Conservation (phyloP, 2,329 filamentous ascomycete genomes). For the Fusarium albosuccineum region DNA sequence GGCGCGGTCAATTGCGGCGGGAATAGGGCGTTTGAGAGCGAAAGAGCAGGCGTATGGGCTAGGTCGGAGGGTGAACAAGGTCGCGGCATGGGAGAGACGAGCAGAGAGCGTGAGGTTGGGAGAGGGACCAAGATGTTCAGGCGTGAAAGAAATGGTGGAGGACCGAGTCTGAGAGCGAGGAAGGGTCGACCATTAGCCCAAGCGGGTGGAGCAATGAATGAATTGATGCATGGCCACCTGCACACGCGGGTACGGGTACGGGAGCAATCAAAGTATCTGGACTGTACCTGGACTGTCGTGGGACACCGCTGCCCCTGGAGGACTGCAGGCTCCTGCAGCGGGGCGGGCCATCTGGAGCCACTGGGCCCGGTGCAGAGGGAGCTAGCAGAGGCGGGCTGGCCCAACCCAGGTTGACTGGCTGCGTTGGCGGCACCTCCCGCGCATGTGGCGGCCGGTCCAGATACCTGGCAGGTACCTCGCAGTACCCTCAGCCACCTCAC, state of each 20-base stretch:
- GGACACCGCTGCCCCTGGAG: slow-evolving; percentile 28
- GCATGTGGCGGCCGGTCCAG: slow-evolving; percentile 19
- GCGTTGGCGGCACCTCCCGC: slow-evolving; percentile 27
- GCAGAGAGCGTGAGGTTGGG: not conserved
- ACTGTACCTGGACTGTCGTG: not conserved
- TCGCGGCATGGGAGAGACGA: not conserved
- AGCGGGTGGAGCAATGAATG: slow-evolving; percentile 4
- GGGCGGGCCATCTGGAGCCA: slow-evolving; percentile 22
- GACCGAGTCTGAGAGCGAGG: slow-evolving; percentile 15
- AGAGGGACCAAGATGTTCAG: slow-evolving; percentile 16
- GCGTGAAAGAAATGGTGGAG: slow-evolving; percentile 25
- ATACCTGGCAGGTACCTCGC: slow-evolving; percentile 11
- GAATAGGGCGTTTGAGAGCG: not conserved
- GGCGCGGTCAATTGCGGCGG: slow-evolving; percentile 31
- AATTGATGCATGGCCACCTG: not conserved
- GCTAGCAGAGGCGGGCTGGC: slow-evolving; percentile 6
- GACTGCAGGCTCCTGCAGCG: slow-evolving; percentile 9
- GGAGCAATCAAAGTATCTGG: not conserved
- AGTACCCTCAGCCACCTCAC: too few relatives aligned
- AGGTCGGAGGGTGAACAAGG: not conserved
- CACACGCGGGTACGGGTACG: not conserved
- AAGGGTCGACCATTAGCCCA: not conserved
- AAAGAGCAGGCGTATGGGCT: not conserved
- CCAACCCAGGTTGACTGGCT: slow-evolving; percentile 6
- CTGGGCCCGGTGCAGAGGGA: slow-evolving; percentile 3